Evolutionary conservation across 2,329 filamentous ascomycete species (phyloP).

Genomic region (Venturia carpophila): DNA sequence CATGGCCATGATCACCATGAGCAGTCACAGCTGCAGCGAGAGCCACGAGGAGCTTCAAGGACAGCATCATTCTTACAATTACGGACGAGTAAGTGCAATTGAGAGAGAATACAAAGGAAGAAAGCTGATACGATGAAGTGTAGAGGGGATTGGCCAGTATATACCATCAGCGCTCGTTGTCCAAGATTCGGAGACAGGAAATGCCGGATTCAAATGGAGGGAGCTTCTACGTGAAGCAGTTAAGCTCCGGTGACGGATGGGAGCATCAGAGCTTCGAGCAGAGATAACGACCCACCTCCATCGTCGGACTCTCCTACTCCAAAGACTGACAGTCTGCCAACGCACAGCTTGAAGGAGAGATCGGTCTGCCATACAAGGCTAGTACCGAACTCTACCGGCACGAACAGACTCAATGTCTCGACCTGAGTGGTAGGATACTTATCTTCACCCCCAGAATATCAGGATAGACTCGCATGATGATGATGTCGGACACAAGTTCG

Average conservation of each 20-base stretch:
- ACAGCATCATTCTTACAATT: constrained; percentile 3
- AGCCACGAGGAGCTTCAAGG: constrained; percentile 24
- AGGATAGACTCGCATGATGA: constrained; percentile 8
- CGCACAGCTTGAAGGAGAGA: neutral
- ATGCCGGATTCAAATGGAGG: neutral
- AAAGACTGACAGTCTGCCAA: neutral
- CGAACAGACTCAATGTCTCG: neutral
- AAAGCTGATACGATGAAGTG: neutral
- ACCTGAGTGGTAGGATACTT: constrained; percentile 5
- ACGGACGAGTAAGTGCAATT: neutral
- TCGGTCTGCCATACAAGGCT: neutral
- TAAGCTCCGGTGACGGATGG: constrained; percentile 1
- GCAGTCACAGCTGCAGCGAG: constrained; percentile 47
- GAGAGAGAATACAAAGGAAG: constrained; percentile 3
- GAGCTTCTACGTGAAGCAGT: neutral
- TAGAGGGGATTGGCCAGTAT: neutral
- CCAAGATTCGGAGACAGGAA: neutral
- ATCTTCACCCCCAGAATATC: neutral
- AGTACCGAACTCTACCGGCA: neutral
- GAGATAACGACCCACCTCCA: constrained; percentile 9
- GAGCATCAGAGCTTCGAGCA: neutral
- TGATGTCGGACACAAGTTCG: neutral
- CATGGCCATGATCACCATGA: constrained; percentile 48
- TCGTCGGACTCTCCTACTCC: neutral
- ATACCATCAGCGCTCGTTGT: neutral